A percentile compares a stretch with the other conserved stretches of the same genome.
phyloP scores from a whole-genome alignment of 306 rosid genomes.

The Prunus mume region DNA sequence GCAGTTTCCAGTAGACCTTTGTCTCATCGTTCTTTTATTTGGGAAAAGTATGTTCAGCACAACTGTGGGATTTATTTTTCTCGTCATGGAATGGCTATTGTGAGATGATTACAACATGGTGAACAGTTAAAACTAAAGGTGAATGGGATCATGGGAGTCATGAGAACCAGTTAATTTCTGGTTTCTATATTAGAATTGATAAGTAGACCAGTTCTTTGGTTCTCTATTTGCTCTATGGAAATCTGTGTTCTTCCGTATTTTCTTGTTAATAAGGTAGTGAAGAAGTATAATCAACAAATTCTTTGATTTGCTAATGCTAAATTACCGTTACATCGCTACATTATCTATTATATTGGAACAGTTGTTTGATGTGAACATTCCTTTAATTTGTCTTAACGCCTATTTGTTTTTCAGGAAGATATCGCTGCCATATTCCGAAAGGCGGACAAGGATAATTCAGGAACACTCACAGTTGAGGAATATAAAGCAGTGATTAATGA shows the following conservation, averaged over 20 bases:
- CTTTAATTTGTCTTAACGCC: neutral
- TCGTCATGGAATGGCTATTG: neutral
- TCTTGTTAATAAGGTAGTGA: neutral
- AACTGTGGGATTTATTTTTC: neutral
- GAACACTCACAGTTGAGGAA: conserved; percentile 75
- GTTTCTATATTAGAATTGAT: neutral
- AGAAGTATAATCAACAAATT: neutral
- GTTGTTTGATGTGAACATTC: neutral
- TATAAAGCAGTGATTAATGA: conserved; percentile 67
- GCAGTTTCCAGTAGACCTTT: neutral
- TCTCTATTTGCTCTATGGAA: neutral
- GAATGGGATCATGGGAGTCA: neutral
- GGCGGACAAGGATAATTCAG: conserved; percentile 77
- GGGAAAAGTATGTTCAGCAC: neutral
- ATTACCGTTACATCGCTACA: neutral
- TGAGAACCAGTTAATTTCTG: neutral
- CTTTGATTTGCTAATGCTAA: neutral
- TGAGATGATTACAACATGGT: neutral
- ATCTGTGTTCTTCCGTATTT: neutral
- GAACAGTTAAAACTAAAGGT: neutral
- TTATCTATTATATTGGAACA: neutral
- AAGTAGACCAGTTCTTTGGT: neutral
- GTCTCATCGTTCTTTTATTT: conserved; percentile 1
- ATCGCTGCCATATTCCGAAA: conserved; percentile 70
- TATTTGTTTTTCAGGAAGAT: conserved; percentile 60